Evolutionary conservation across 441 rosid genomes (phyloP).

Genomic region (Croton laevigatus): DNA sequence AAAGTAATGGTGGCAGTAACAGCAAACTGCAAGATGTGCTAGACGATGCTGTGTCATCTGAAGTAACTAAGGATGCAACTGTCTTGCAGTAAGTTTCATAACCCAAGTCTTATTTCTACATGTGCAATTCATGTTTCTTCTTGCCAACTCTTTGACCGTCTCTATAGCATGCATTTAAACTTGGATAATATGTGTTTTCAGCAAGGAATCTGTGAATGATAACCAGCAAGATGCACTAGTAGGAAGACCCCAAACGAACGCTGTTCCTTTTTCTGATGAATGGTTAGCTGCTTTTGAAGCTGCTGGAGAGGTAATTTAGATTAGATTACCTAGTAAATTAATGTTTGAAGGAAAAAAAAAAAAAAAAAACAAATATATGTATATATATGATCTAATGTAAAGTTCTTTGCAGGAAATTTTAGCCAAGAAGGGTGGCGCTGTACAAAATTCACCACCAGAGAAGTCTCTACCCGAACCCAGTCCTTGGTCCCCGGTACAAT

Average conservation of each 20-base stretch:
- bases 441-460: constrained; percentile 88
- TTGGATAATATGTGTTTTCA: constrained; percentile 22
- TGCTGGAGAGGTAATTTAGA: constrained; percentile 77
- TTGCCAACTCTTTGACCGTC: constrained; percentile 4
- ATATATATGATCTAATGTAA: constrained; percentile 14
- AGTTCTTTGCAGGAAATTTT: constrained; percentile 61
- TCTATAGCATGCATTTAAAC: not conserved
- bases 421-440: constrained; percentile 76
- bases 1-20: constrained; percentile 18
- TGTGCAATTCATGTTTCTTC: not conserved
- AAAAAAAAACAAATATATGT: too few species aligned
- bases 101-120: constrained; percentile 17
- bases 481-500: constrained; percentile 91
- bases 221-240: constrained; percentile 38
- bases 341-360: not conserved
- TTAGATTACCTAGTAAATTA: not conserved
- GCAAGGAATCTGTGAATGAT: constrained; percentile 39
- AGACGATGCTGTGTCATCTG: constrained; percentile 15
- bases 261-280: constrained; percentile 87
- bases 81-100: constrained; percentile 41
- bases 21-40: constrained; percentile 25
- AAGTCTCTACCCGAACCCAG: constrained; percentile 66
- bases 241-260: constrained; percentile 56
- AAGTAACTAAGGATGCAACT: constrained; percentile 33
- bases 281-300: constrained; percentile 95